These are phyloP conservation scores for Casaregolazyma suthepensis DNA, from an alignment of 1,139 yeast species.

Conservation along the genomic window DNA sequence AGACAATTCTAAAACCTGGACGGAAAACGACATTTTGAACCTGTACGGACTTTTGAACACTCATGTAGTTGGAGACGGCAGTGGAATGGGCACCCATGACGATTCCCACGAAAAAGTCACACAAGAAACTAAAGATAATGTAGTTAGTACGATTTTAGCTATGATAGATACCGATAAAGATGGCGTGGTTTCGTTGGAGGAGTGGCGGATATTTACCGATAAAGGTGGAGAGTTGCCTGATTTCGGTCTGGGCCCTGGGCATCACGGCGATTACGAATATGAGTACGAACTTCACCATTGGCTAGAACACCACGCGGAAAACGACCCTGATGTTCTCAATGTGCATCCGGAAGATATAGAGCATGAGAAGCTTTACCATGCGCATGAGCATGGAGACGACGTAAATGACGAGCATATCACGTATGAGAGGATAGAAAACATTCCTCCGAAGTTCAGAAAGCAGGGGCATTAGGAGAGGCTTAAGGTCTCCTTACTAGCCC, in stretches of 20 bases:
- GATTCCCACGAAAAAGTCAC: conserved; percentile 50
- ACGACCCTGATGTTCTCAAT: conserved; percentile 73
- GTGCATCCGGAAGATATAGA: conserved; percentile 88
- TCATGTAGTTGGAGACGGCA: conserved; percentile 77
- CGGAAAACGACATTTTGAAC: conserved; percentile 57
- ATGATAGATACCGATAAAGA: conserved; percentile 65
- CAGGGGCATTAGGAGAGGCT: conserved; percentile 3
- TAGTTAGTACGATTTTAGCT: conserved; percentile 48
- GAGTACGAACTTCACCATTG: conserved; percentile 96
- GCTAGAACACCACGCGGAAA: conserved; percentile 73
- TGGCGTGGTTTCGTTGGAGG: conserved; percentile 57
- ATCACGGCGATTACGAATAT: conserved; percentile 87
- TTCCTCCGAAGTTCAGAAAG: conserved; percentile 33
- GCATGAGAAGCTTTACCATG: conserved; percentile 83
- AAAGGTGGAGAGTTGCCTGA: conserved; percentile 79
- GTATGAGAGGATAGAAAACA: conserved; percentile 32
- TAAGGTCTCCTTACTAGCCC: neutral
- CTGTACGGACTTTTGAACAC: conserved; percentile 74
- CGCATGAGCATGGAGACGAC: conserved; percentile 69
- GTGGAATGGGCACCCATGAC: conserved; percentile 80
- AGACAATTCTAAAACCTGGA: conserved; percentile 40
- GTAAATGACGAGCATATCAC: conserved; percentile 37
- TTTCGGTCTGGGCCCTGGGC: conserved; percentile 94
- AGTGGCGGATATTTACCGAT: conserved; percentile 60
- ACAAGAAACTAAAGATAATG: conserved; percentile 49